A percentile compares a stretch with the other conserved stretches of the same genome.
These are phyloP conservation scores for Achlya hypogyna DNA, from an alignment of 352 stramenopile species.

Conservation along the genomic window DNA sequence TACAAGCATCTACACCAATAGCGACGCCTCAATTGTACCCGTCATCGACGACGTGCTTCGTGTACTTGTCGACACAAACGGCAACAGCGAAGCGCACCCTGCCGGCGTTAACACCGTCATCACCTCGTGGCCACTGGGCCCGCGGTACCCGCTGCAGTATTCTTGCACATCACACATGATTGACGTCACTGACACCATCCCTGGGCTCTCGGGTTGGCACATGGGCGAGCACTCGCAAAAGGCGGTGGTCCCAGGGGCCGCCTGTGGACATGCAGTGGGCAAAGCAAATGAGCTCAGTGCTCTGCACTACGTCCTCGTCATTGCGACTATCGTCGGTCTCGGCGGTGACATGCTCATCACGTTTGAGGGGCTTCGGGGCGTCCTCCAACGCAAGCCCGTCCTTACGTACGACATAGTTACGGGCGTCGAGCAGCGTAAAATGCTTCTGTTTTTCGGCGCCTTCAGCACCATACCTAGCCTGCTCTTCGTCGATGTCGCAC, in stretches of 20 bases:
- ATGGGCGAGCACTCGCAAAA: not conserved
- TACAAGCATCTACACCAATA: not conserved
- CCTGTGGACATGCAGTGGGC: not conserved
- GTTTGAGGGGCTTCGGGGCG: slow-evolving; percentile 14
- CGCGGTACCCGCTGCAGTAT: not conserved
- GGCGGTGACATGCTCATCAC: slow-evolving; percentile 12
- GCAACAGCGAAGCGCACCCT: not conserved
- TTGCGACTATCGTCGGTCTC: not conserved
- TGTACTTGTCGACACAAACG: not conserved
- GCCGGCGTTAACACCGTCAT: not conserved
- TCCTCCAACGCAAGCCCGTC: slow-evolving; percentile 8
- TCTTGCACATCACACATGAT: not conserved
- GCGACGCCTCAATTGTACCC: not conserved
- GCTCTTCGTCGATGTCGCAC: slow-evolving; percentile 3
- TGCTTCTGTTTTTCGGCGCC: slow-evolving; percentile 1
- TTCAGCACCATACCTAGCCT: not conserved
- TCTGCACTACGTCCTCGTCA: not conserved
- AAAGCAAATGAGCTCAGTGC: not conserved
- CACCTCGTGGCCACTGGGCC: not conserved
- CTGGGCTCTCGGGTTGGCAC: not conserved
- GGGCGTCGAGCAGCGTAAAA: slow-evolving; percentile 14
- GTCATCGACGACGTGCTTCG: not conserved
- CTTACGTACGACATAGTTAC: slow-evolving; percentile 17
- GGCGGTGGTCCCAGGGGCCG: not conserved
- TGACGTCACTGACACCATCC: not conserved